A percentile compares a stretch with the other conserved stretches of the same genome.
phyloP scores from a whole-genome alignment of 179 eudicot species.

The Heliamphora pulchella region DNA sequence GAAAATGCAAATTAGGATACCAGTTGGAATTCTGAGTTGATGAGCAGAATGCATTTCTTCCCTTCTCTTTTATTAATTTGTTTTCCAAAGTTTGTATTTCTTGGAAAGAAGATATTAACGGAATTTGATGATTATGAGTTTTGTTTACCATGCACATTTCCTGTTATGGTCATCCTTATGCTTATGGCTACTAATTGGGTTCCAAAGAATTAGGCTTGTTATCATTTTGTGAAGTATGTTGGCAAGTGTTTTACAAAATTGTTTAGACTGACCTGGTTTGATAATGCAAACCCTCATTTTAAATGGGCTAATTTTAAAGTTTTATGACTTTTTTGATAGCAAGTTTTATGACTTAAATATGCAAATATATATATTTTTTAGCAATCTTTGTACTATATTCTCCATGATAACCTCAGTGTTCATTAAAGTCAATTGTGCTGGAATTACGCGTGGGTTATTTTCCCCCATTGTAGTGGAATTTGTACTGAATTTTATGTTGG shows the following conservation, averaged over 20 bases:
- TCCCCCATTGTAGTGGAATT: background rate
- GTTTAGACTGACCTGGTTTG: background rate
- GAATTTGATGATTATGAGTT: background rate
- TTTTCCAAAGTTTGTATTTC: background rate
- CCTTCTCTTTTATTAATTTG: background rate
- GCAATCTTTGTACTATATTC: background rate
- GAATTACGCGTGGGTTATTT: background rate
- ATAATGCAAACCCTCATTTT: background rate
- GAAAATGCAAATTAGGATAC: background rate
- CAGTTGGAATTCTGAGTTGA: background rate
- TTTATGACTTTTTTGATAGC: background rate
- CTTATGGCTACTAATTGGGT: background rate
- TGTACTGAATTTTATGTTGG: background rate
- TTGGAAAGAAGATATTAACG: background rate
- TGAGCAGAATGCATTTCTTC: background rate
- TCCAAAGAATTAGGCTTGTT: background rate
- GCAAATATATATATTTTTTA: background rate
- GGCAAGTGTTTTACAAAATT: background rate
- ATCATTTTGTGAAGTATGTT: background rate
- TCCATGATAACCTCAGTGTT: background rate
- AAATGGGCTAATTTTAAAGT: background rate
- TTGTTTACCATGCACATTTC: background rate
- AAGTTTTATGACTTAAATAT: conserved; percentile 1
- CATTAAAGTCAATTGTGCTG: background rate
- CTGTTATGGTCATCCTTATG: background rate